These are phyloP conservation scores for Mucor ambiguus DNA, from an alignment of 371 early-diverging fungal genomes.

Conservation along the genomic window DNA sequence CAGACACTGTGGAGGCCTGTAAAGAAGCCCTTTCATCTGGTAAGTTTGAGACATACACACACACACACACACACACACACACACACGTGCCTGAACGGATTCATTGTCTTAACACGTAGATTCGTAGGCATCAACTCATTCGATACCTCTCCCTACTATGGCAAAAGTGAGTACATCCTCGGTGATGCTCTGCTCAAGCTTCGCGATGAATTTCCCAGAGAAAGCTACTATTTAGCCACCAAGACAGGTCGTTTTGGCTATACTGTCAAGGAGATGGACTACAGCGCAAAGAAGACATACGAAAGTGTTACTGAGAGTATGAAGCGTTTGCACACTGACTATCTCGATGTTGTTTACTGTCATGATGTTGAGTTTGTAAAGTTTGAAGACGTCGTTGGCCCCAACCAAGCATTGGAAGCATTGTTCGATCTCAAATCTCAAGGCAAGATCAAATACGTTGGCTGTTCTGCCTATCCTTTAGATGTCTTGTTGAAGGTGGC, in stretches of 20 bases:
- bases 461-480: slow-evolving; percentile 79
- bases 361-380: slow-evolving; percentile 87
- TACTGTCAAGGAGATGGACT: slow-evolving; percentile 67
- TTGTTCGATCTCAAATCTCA: slow-evolving; percentile 69
- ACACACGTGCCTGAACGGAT: too few species aligned
- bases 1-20: slow-evolving; percentile 56
- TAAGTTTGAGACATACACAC: slow-evolving; percentile 13
- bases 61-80: too few species aligned
- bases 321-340: slow-evolving; percentile 64
- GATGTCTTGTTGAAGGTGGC: slow-evolving; percentile 70
- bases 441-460: slow-evolving; percentile 72
- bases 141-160: slow-evolving; percentile 84
- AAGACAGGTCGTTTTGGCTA: slow-evolving; percentile 82
- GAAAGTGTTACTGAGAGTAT: slow-evolving; percentile 68
- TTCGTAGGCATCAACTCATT: slow-evolving; percentile 66
- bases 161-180: slow-evolving; percentile 69
- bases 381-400: slow-evolving; percentile 52
- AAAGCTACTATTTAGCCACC: slow-evolving; percentile 69
- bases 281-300: slow-evolving; percentile 55
- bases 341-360: slow-evolving; percentile 76
- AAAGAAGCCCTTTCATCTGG: slow-evolving; percentile 50
- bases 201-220: slow-evolving; percentile 59
- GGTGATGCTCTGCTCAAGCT: slow-evolving; percentile 65
- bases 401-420: slow-evolving; percentile 63
- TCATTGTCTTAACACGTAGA: background rate